Evolutionary conservation across 2,329 filamentous ascomycete genomes (phyloP), one percentile per base, ranked within the genome.

Genomic region (Colletotrichum tropicicola): DNA sequence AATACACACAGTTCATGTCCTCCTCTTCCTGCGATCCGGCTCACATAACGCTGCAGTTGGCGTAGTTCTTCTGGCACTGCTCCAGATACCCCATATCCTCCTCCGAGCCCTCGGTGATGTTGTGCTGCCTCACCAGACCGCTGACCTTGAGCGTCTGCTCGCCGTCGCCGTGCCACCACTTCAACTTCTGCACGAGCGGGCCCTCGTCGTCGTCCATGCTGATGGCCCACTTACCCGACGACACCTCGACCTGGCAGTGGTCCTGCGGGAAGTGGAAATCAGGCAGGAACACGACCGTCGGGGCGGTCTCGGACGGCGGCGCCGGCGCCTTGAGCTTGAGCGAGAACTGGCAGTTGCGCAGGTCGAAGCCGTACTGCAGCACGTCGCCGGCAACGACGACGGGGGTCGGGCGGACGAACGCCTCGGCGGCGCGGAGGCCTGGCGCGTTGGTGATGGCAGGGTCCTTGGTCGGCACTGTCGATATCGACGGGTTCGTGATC

Each of bases 151-250:
- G 83, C 49, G 82, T 89, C 78, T 98, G 95, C 70, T 94, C 89
- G 2, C 95, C 96, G 59, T 91, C 90, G 1, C 88, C 88, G 78
- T 99, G 94, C 94, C 95, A 98, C 96, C 96, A 99, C 70, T 88
- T 88, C 68, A 99, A 79, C 68, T 87, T 87, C 80, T 98, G 95
- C 65, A 93, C 82, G 70, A 88, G 81, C 5, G 88, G 88, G 0
- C 87, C 88, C 67, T 92, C 87, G 8, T 88, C 85, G 59, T 94
- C 91, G 65, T 94, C 90, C 5, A 83, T 86, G 69, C 88, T 89
- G 66, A 98, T 93, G 70, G 91, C 89, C 94, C 94, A 99, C 74
- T 95, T 96, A 6, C 97, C 97, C 0, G 91, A 92, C 53, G 88
- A 93, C 27, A 94, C 91, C 57, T 91, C 86, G 4, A 99, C 89